phyloP scores from a whole-genome alignment of 176 grass and related monocot species.

The Oryza meridionalis region DNA sequence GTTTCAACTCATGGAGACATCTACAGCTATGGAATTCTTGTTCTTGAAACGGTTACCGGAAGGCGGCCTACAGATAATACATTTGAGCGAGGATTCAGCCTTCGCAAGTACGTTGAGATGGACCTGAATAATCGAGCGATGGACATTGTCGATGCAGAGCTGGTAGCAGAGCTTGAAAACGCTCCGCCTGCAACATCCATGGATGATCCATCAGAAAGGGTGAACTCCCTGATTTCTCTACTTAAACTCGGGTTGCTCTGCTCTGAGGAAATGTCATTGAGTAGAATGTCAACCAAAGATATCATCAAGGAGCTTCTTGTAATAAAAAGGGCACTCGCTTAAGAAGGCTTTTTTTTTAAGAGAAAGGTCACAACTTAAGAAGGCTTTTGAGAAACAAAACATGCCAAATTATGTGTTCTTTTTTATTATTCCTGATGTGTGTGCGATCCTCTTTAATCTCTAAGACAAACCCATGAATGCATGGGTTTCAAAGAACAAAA shows the following conservation, averaged over 20 bases:
- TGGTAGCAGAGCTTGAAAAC: neutral
- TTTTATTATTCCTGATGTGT: neutral
- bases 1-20: constrained; percentile 44
- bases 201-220: neutral
- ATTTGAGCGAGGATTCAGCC: constrained; percentile 20
- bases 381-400: neutral
- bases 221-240: neutral
- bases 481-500: neutral
- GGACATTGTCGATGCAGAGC: neutral
- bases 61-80: constrained; percentile 33
- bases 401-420: neutral
- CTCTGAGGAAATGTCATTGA: constrained; percentile 28
- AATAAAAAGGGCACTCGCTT: neutral
- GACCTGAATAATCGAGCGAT: neutral
- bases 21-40: constrained; percentile 48
- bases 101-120: constrained; percentile 17
- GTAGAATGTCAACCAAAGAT: constrained; percentile 10
- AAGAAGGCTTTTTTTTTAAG: no score
- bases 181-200: neutral
- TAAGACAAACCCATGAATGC: neutral
- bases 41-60: constrained; percentile 44
- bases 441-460: neutral
- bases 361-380: neutral
- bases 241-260: constrained; percentile 41
- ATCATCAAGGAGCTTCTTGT: constrained; percentile 39